phyloP scores from a whole-genome alignment of 345 rosid species.

The Hibiscus tridactylites region DNA sequence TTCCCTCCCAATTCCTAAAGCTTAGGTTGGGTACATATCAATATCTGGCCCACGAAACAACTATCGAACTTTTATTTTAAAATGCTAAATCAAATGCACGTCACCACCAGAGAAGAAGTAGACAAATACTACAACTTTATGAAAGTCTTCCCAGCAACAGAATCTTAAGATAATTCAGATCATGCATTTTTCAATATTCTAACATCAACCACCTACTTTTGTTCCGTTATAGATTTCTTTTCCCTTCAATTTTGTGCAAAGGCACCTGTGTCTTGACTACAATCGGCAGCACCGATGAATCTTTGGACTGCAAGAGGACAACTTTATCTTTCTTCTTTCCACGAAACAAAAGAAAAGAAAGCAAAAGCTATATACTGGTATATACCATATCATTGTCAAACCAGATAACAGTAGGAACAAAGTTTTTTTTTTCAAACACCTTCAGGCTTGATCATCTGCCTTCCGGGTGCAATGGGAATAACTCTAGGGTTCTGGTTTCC shows the following conservation, averaged over 20 bases:
- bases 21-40: not conserved
- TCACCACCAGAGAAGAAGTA: not conserved
- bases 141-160: slow-evolving; percentile 3
- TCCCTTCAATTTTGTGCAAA: slow-evolving; percentile 12
- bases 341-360: slow-evolving; percentile 20
- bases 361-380: not conserved
- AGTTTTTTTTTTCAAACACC: slow-evolving; percentile 3
- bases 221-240: not conserved
- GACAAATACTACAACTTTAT: not conserved
- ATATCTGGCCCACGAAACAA: not conserved
- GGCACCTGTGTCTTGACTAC: too few species aligned
- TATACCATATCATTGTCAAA: slow-evolving; percentile 5
- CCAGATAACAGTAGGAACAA: not conserved
- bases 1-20: slow-evolving; percentile 5
- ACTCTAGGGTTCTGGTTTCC: slow-evolving; percentile 71
- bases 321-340: slow-evolving; percentile 29
- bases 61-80: not conserved
- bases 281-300: not conserved
- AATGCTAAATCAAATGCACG: not conserved
- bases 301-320: slow-evolving; percentile 12
- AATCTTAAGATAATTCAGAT: not conserved
- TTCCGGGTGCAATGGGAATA: slow-evolving; percentile 95
- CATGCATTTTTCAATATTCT: not conserved
- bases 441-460: slow-evolving; percentile 32
- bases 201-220: not conserved